Conservation (phyloP, 2,329 filamentous ascomycete genomes). For the Xylariaceae sp. region DNA sequence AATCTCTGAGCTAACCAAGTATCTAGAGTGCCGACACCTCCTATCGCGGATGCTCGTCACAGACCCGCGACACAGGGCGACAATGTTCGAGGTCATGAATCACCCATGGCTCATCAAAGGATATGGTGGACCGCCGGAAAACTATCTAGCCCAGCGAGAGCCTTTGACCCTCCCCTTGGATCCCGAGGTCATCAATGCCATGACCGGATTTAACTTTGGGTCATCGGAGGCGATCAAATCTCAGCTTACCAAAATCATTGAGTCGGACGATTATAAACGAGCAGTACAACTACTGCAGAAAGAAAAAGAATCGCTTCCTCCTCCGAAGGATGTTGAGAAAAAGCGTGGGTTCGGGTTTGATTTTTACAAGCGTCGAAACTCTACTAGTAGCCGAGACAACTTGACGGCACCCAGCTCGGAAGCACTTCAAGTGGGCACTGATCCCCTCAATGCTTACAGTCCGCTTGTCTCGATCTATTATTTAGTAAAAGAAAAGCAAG, state of each 20-base stretch:
- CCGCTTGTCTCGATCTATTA: conserved; percentile 93
- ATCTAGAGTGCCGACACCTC: conserved; percentile 80
- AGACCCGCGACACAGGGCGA: conserved; percentile 80
- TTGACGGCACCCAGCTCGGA: conserved; percentile 79
- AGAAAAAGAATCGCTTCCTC: conserved; percentile 56
- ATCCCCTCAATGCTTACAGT: conserved; percentile 89
- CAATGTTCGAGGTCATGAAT: conserved; percentile 83
- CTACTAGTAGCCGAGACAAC: conserved; percentile 81
- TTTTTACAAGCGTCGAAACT: conserved; percentile 93
- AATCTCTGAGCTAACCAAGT: conserved; percentile 33
- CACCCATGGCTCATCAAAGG: conserved; percentile 97
- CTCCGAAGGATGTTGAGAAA: conserved; percentile 66
- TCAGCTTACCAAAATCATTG: conserved; percentile 78
- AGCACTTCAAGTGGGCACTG: conserved; percentile 71
- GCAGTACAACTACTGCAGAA: conserved; percentile 67
- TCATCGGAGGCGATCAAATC: conserved; percentile 73
- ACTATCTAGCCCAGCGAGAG: conserved; percentile 76
- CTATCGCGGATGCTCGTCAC: conserved; percentile 95
- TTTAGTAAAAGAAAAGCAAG: conserved; percentile 89
- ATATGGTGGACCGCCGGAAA: conserved; percentile 80
- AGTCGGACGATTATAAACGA: conserved; percentile 89
- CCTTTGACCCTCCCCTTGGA: conserved; percentile 83
- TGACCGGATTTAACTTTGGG: conserved; percentile 98
- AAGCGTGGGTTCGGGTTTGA: conserved; percentile 84
- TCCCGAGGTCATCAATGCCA: conserved; percentile 75